These are phyloP conservation scores for Lactarius deliciosus DNA, from an alignment of 768 basidiomycete species.

Conservation along the genomic window DNA sequence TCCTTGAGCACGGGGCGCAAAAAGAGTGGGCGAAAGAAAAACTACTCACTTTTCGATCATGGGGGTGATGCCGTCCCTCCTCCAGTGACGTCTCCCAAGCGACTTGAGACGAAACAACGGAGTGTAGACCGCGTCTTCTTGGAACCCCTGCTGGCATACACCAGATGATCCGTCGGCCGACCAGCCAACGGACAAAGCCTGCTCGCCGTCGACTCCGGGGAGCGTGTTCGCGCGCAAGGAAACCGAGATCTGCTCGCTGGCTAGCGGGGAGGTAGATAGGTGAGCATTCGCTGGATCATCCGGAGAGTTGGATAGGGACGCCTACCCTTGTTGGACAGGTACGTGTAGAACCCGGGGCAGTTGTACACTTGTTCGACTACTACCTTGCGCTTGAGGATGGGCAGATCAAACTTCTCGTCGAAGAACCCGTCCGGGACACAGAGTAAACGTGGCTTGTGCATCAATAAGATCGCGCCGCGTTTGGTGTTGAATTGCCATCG, in stretches of 20 bases:
- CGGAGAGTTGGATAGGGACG: neutral
- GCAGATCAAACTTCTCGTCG: neutral
- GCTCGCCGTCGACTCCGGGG: neutral
- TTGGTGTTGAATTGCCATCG: conserved; percentile 17
- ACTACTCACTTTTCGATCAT: conserved; percentile 9
- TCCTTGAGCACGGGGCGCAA: neutral
- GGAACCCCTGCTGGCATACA: conserved; percentile 9
- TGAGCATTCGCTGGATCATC: neutral
- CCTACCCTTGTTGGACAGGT: conserved; percentile 19
- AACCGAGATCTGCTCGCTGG: conserved; percentile 10
- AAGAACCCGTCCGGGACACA: conserved; percentile 15
- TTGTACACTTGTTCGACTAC: conserved; percentile 13
- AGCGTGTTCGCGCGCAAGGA: conserved; percentile 2
- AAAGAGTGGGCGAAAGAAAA: neutral
- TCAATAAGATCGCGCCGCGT: conserved; percentile 23
- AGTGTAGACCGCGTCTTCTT: neutral
- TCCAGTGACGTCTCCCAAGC: neutral
- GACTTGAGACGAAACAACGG: conserved; percentile 12
- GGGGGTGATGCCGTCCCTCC: conserved; percentile 3
- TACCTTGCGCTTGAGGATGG: conserved; percentile 10
- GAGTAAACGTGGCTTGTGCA: conserved; percentile 9
- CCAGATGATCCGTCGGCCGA: conserved; percentile 8
- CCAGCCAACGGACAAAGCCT: neutral
- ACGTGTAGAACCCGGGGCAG: conserved; percentile 21
- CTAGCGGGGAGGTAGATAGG: neutral